Percentiles rank a stretch among this genome's conserved stretches.
Evolutionary conservation across 2,329 filamentous ascomycete species (phyloP).

Genomic region (Spiromastix sp.): DNA sequence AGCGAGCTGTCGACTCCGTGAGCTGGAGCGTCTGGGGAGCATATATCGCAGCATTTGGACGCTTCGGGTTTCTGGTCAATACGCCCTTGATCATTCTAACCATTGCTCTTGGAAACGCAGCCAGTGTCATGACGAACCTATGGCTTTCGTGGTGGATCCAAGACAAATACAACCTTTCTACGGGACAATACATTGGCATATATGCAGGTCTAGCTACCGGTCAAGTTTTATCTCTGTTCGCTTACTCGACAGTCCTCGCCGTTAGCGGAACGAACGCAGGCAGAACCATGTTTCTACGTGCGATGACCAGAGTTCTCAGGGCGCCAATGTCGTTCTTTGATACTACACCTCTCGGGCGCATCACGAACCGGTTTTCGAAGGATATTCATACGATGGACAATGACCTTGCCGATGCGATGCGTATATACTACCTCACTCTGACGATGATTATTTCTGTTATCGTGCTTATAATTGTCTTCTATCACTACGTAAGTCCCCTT

Average conservation of each 20-base stretch:
- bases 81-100: conserved; percentile 50
- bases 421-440: conserved; percentile 84
- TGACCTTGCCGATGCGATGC: conserved; percentile 73
- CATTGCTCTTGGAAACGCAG: conserved; percentile 63
- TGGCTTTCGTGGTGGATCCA: conserved; percentile 96
- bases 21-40: conserved; percentile 69
- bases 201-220: conserved; percentile 60
- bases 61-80: conserved; percentile 60
- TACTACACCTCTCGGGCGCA: conserved; percentile 86
- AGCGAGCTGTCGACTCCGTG: conserved; percentile 62
- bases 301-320: conserved; percentile 62
- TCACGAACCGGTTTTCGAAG: conserved; percentile 91
- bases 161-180: conserved; percentile 55
- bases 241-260: conserved; percentile 68
- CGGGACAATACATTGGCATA: conserved; percentile 58
- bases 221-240: conserved; percentile 67
- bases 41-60: conserved; percentile 66
- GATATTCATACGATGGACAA: conserved; percentile 98
- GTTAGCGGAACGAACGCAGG: conserved; percentile 72
- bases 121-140: conserved; percentile 77
- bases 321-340: conserved; percentile 87
- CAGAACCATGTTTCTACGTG: conserved; percentile 68
- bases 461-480: conserved; percentile 85
- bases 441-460: conserved; percentile 77
- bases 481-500: conserved; percentile 55